Base-by-base conservation (phyloP, 371 early-diverging fungal genomes). In the Haplosporangium sp. region DNA sequence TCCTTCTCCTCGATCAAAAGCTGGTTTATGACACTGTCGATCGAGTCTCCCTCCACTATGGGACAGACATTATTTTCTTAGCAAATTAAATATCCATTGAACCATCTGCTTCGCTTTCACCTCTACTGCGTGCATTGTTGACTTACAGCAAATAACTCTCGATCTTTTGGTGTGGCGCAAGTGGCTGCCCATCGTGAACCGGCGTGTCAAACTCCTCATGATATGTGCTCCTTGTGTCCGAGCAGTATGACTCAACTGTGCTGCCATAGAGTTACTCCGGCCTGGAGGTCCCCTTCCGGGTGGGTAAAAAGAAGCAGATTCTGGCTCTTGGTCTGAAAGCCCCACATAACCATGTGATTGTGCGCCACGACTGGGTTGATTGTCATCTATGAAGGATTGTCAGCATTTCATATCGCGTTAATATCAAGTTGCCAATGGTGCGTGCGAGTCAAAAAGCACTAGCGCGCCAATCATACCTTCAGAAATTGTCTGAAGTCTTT, bases 1-100 rank as follows among this genome's bases (percentile, higher is more conserved):
- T 3, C 45, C 42, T 37, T 65, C 38, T 79, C 79, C 21, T 79
- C 79, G 0, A 56, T 55, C 6, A 79, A 51, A 3, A 79, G 69
- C 29, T 64, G 62, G 20, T 62, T 66, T 20, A 68, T 47, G 54
- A 72, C 61, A 47, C 41, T 62, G 54, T 79, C 73, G n/a, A 79
- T 46, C 10, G 79, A 62, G 29, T 68, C 56, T 14, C 51, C 79
- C 12, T 72, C 65, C 14, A 64, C 72, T 70, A 43, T n/a, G 11
- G 16, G 38, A 40, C 11, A 23, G 9, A 42, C 6, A 23, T 54
- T 5, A 43, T 55, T 21, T 59, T 12, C 29, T 29, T 29, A 29
- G 4, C 29, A 29, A 29, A 29, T 4, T 29, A 29, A 29, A 29
- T 4, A 29, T 29, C 29, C 29, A 29, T 29, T 29, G 29, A 29